Conservation (phyloP, 2,329 filamentous ascomycete genomes). For the Aciculosporium take region DNA sequence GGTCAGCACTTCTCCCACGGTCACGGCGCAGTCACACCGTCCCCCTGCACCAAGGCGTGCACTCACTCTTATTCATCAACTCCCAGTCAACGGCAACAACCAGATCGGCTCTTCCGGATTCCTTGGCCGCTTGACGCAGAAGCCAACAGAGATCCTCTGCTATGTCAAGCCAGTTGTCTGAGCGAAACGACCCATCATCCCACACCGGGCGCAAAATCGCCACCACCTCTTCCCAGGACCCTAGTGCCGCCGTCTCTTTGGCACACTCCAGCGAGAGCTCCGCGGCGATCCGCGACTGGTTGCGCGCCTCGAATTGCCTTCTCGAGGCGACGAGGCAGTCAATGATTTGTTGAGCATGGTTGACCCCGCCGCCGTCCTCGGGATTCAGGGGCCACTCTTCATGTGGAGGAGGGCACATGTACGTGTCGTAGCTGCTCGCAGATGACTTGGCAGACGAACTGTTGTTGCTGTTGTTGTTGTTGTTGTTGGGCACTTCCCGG, state of each 20-base stretch:
- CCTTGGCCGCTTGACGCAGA: constrained; percentile 41
- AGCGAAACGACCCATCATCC: constrained; percentile 40
- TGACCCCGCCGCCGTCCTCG: constrained; percentile 30
- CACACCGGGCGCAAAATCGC: constrained; percentile 42
- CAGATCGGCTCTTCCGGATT: constrained; percentile 37
- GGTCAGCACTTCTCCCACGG: neutral
- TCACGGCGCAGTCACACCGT: no score
- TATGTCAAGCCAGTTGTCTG: constrained; percentile 45
- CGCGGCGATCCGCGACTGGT: constrained; percentile 37
- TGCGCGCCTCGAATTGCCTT: constrained; percentile 37
- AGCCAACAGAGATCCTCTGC: constrained; percentile 47
- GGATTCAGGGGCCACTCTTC: constrained; percentile 39
- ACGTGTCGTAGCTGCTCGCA: constrained; percentile 46
- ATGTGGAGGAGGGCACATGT: constrained; percentile 50
- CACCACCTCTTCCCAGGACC: constrained; percentile 39
- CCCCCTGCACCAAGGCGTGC: no score
- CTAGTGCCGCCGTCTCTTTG: constrained; percentile 36
- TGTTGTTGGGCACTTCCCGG: constrained; percentile 36
- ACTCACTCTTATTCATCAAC: constrained; percentile 43
- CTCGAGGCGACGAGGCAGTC: constrained; percentile 36
- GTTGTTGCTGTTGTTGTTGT: no score
- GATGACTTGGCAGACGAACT: constrained; percentile 30
- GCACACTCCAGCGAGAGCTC: constrained; percentile 45
- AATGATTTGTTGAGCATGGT: constrained; percentile 42
- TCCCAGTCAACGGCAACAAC: constrained; percentile 53